Evolutionary conservation across 2,329 filamentous ascomycete genomes (phyloP).

Genomic region (Immersiporthe knoxdaviesiana): DNA sequence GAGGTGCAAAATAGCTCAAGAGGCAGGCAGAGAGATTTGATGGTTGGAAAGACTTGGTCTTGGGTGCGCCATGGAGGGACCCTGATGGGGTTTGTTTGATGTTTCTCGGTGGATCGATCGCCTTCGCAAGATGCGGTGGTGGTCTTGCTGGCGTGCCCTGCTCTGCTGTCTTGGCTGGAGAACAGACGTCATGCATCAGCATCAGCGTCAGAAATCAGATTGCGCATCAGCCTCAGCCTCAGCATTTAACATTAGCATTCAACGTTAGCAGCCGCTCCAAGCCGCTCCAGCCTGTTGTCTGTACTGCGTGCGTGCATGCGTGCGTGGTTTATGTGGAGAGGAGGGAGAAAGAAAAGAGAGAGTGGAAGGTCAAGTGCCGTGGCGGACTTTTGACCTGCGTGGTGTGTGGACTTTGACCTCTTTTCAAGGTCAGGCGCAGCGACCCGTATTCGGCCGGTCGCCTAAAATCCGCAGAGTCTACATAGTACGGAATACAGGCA

Average conservation of each 20-base stretch:
- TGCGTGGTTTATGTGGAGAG: background rate
- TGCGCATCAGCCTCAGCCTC: constrained; percentile 3
- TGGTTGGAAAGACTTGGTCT: background rate
- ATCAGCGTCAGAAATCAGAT: background rate
- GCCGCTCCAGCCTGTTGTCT: background rate
- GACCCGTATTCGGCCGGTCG: constrained; percentile 13
- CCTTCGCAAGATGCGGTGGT: background rate
- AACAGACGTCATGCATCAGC: background rate
- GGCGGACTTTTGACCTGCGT: background rate
- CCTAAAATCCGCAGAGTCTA: constrained; percentile 11
- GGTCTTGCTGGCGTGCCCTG: background rate
- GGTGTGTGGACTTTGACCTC: background rate
- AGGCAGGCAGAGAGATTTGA: constrained; percentile 1
- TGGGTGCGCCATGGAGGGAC: background rate
- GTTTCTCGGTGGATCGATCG: background rate
- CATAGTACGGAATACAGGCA: background rate
- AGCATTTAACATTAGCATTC: background rate
- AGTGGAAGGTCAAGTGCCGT: constrained; percentile 3
- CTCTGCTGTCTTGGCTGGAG: background rate
- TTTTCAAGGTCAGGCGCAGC: background rate
- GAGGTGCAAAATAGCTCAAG: background rate
- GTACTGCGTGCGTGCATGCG: background rate
- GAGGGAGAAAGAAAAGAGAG: background rate
- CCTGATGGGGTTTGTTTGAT: background rate
- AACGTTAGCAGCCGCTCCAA: background rate